Conservation (phyloP, 805 yeast genomes). For the Huiozyma sinensis region DNA sequence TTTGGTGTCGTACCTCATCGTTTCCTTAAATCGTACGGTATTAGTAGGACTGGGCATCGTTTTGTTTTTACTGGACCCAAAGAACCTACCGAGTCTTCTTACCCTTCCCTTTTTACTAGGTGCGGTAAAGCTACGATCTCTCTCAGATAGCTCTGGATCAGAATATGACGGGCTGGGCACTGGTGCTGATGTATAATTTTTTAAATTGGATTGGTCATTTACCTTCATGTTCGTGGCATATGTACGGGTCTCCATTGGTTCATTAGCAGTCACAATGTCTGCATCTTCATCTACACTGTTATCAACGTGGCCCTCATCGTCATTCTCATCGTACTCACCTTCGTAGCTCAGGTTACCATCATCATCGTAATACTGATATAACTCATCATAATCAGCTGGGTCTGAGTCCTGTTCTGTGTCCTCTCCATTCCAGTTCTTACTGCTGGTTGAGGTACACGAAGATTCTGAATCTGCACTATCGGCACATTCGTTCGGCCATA, state of each 20-base stretch:
- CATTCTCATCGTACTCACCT: not conserved
- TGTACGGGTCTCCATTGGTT: too few relatives aligned
- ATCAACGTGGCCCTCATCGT: not conserved
- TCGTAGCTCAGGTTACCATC: not conserved
- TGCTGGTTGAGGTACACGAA: too few relatives aligned
- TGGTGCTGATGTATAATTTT: too few relatives aligned
- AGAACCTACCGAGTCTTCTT: constrained; percentile 1
- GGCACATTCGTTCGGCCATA: too few relatives aligned
- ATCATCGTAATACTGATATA: not conserved
- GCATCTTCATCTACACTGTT: not conserved
- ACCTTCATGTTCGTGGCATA: too few relatives aligned
- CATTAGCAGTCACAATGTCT: not conserved
- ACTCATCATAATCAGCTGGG: not conserved
- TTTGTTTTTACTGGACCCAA: not conserved
- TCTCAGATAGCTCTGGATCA: too few relatives aligned
- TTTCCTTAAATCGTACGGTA: constrained; percentile 15
- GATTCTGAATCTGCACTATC: too few relatives aligned
- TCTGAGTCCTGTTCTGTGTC: not conserved
- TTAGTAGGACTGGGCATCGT: too few relatives aligned
- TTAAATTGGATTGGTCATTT: too few relatives aligned
- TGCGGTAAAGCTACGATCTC: too few relatives aligned
- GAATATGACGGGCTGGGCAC: too few relatives aligned
- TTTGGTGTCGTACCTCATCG: constrained; percentile 17
- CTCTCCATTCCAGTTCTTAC: too few relatives aligned
- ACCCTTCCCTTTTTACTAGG: constrained; percentile 1